phyloP scores from a whole-genome alignment of 1,284 basidiomycete genomes.

The Pseudozyma flocculosa region DNA sequence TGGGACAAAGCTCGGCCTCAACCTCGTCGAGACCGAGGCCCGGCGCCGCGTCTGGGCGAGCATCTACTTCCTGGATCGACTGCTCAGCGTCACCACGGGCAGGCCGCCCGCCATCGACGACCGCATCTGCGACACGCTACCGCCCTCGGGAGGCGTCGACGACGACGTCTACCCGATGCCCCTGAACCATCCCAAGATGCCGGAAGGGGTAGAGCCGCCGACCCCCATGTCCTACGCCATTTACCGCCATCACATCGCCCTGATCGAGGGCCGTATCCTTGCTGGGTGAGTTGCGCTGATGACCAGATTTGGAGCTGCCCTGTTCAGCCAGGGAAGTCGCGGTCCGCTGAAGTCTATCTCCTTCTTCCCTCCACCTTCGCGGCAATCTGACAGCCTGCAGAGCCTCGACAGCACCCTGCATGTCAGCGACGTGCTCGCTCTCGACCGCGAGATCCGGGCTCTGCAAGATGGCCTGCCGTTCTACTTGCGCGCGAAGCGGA shows the following conservation, averaged over 20 bases:
- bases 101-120: conserved; percentile 50
- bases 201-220: conserved; percentile 31
- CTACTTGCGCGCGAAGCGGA: conserved; percentile 34
- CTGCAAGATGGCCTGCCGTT: conserved; percentile 40
- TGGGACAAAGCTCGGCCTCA: conserved; percentile 39
- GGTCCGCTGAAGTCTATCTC: conserved; percentile 1
- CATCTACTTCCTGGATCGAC: conserved; percentile 40
- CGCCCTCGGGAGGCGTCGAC: conserved; percentile 32
- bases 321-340: background rate
- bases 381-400: conserved; percentile 10
- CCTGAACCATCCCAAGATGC: conserved; percentile 22
- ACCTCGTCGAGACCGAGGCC: conserved; percentile 33
- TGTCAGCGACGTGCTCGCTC: conserved; percentile 40
- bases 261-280: conserved; percentile 28
- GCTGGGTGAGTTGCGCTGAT: conserved; percentile 5
- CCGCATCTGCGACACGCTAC: conserved; percentile 39
- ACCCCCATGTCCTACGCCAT: conserved; percentile 32
- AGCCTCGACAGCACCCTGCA: conserved; percentile 1
- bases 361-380: conserved; percentile 26
- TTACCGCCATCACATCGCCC: conserved; percentile 35
- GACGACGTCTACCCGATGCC: conserved; percentile 35
- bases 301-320: background rate
- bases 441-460: conserved; percentile 34
- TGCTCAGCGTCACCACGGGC: conserved; percentile 37
- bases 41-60: conserved; percentile 47